Evolutionary conservation across 225 moss, liverwort and hornwort species (phyloP), one percentile per base, ranked within the genome.

Genomic region (Antitrichia curtipendula): DNA sequence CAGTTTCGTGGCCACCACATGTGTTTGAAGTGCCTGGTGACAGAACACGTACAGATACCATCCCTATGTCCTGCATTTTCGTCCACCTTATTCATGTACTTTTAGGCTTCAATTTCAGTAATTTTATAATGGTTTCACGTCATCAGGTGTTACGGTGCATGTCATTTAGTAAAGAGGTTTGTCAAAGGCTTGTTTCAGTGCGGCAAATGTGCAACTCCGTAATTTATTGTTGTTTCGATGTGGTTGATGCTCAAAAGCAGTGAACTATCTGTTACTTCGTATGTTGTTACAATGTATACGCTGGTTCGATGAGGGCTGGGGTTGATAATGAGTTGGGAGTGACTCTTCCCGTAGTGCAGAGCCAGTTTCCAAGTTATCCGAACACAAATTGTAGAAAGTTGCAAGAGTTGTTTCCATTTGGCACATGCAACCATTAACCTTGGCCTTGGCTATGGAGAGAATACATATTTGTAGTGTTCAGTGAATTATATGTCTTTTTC

Each of bases 11-110:
- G 87, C 19, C 93, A 94, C 47, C 94, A 92, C 49, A 89, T 89
- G 74, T 88, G 88, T 77, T 90, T 95, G 36, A 94, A 95, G 82
- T 86, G 68, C 13, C 74, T 90, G 28, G 91, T 95, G 71, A 91
- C 38, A 85, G 21, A 54, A 88, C 90, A 85, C 91, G 57, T 40
- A 10, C 3, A 53, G 12, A 40, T 36, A 92, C 40, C 65, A 71
- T 29, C 89, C 90, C 4, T 90, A 93, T 85, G 84, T 90, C 85
- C 43, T 86, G 64, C 76, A 60, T 85, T 88, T 73, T 84, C 40
- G 68, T 69, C 74, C 60, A 70, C 16, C 57, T 65, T 50, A 3
- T 64, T 13, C 53, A 13, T 52, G 28, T 28, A 28, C 8, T 52
- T 2, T 11, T 19, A 13, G 24, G 70, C 41, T 83, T 70, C 57